Evolutionary conservation across 2,329 filamentous ascomycete genomes (phyloP).

Genomic region (Microdochium bolleyi): DNA sequence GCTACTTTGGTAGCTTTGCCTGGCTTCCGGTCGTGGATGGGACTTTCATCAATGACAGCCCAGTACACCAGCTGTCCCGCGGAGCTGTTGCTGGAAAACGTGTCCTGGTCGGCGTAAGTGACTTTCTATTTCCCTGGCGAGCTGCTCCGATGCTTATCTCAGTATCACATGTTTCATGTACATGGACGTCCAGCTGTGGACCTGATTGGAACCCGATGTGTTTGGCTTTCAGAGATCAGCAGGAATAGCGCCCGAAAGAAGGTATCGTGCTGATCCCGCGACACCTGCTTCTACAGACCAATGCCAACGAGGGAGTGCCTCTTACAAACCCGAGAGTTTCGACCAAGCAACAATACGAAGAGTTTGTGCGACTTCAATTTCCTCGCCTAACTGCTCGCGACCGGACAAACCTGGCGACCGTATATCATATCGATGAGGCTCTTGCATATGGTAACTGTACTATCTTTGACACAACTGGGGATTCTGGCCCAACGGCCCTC

Average conservation of each 20-base stretch:
- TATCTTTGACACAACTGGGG: slow-evolving; percentile 26
- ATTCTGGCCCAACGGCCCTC: slow-evolving; percentile 29
- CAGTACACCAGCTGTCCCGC: slow-evolving; percentile 8
- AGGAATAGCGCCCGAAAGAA: too few species aligned
- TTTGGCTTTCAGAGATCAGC: too few species aligned
- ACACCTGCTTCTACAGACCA: slow-evolving; percentile 14
- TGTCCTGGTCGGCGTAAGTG: slow-evolving; percentile 14
- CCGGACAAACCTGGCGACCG: slow-evolving; percentile 5
- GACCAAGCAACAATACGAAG: slow-evolving; percentile 12
- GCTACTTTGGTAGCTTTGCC: slow-evolving; percentile 17
- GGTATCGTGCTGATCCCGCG: too few species aligned
- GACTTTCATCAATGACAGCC: slow-evolving; percentile 14
- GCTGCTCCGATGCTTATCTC: not conserved
- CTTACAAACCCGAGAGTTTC: slow-evolving; percentile 19
- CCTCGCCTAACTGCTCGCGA: slow-evolving; percentile 11
- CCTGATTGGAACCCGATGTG: too few species aligned
- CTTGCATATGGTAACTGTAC: slow-evolving; percentile 5
- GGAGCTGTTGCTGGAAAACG: slow-evolving; percentile 12
- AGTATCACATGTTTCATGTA: not conserved
- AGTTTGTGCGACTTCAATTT: slow-evolving; percentile 16
- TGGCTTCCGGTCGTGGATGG: slow-evolving; percentile 18
- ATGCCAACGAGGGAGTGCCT: slow-evolving; percentile 22
- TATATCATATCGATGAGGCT: slow-evolving; percentile 11
- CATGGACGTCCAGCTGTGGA: too few species aligned
- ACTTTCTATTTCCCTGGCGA: too few species aligned